A percentile compares a stretch with the other conserved stretches of the same genome.
Conservation (phyloP, 257 asterid genomes). For the Verbascum thapsus region DNA sequence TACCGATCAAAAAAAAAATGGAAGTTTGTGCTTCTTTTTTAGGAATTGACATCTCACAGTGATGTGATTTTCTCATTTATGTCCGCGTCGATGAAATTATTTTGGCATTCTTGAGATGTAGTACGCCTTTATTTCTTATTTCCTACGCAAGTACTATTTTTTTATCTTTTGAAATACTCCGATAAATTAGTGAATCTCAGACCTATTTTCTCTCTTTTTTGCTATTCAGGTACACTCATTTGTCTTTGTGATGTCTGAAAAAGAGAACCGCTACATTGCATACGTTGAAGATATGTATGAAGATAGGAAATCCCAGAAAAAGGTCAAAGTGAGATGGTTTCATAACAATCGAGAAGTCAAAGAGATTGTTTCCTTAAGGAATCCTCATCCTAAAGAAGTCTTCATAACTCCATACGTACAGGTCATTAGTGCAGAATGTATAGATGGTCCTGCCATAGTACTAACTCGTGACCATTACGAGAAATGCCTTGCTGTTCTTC, state of each 20-base stretch:
- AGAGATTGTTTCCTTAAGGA: slow-evolving; percentile 59
- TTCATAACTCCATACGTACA: slow-evolving; percentile 87
- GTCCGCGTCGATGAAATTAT: neutral
- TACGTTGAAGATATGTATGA: slow-evolving; percentile 98
- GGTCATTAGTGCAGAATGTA: slow-evolving; percentile 95
- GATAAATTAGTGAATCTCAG: slow-evolving; percentile 16
- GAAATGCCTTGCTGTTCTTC: slow-evolving; percentile 81
- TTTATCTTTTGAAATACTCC: no score
- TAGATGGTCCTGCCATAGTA: slow-evolving; percentile 93
- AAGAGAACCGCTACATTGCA: slow-evolving; percentile 80
- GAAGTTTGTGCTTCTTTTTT: slow-evolving; percentile 13
- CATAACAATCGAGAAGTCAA: slow-evolving; percentile 85
- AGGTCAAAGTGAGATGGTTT: slow-evolving; percentile 98
- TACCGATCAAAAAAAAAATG: no score
- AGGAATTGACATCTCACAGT: neutral
- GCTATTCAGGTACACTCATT: slow-evolving; percentile 72
- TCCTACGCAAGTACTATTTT: no score
- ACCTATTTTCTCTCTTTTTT: neutral
- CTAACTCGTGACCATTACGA: slow-evolving; percentile 82
- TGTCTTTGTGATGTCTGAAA: slow-evolving; percentile 96
- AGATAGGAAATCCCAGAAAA: slow-evolving; percentile 87
- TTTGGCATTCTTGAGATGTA: slow-evolving; percentile 2
- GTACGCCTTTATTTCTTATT: neutral
- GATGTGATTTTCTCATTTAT: neutral
- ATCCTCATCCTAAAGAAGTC: slow-evolving; percentile 88